A percentile compares a stretch with the other conserved stretches of the same genome.
phyloP scores from a whole-genome alignment of 257 asterid genomes.

The Eustoma russellianum region DNA sequence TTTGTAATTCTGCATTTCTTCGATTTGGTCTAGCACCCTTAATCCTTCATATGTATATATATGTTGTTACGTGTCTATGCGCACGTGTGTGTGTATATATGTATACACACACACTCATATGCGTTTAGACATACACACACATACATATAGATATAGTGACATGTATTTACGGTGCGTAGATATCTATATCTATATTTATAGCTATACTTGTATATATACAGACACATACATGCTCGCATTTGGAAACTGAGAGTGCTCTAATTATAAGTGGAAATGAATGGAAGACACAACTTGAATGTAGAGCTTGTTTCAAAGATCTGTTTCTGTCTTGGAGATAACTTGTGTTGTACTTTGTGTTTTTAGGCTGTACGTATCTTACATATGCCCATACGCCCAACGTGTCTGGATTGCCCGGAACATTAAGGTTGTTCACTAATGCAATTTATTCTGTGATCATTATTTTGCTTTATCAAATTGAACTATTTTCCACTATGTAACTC shows the following conservation, averaged over 20 bases:
- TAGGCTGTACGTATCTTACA: conserved; percentile 77
- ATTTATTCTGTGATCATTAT: neutral
- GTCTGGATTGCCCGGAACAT: conserved; percentile 69
- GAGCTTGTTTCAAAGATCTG: neutral
- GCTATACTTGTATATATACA: no score
- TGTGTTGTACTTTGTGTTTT: conserved; percentile 19
- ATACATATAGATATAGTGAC: no score
- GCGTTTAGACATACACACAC: no score
- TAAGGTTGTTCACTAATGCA: conserved; percentile 38
- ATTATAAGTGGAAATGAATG: neutral
- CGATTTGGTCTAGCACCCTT: no score
- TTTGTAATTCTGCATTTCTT: neutral
- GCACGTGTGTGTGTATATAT: no score
- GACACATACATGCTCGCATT: no score
- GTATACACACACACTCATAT: no score
- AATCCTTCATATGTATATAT: no score
- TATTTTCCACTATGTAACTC: neutral
- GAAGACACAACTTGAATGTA: neutral
- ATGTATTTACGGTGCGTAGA: no score
- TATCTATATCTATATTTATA: no score
- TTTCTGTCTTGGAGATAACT: neutral
- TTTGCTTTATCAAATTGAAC: neutral
- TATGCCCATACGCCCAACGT: conserved; percentile 87
- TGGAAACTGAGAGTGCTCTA: no score
- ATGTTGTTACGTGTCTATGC: no score